Evolutionary conservation across 176 grass and related monocot genomes (phyloP), one percentile per base, ranked within the genome.

Genomic region (Leersia perrieri): DNA sequence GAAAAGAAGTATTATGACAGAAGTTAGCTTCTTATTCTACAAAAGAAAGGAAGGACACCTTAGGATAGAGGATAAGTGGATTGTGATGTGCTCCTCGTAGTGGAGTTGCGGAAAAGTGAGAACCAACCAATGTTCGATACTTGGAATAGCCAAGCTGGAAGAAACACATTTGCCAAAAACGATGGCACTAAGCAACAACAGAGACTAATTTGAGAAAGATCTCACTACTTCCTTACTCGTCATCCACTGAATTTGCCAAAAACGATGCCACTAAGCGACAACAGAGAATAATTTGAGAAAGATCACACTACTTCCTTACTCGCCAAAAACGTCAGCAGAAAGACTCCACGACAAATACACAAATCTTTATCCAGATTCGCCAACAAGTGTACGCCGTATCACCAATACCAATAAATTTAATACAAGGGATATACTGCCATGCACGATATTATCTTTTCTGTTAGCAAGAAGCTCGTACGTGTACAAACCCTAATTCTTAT

Each of bases 351-450:
- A 49, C 25, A 38, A 70, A 81, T 33, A 12, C 36, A 3, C 9
- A 31, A 31, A 72, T 16, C 60, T 29, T 66, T 3, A 36, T 10
- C 14, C 20, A 51, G 2, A 74, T 23, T 38, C 70, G 22, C n/a
- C 38, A 32, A 38, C 22, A 74, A 32, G 40, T 33, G 3, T 31
- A 62, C 3, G 18, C 63, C n/a, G n/a, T n/a, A n/a, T n/a, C n/a
- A n/a, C n/a, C n/a, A n/a, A n/a, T n/a, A n/a, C 27, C 64, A 76
- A 51, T 76, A 30, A 81, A 67, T 45, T 76, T 49, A 69, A 75
- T 9, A 30, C 30, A 69, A 51, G 16, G 16, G 47, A 4, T 22
- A 0, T 36, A 45, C 13, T 36, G 44, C 20, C 33, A 75, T 68
- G 11, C 35, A 20, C 35, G 41, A 8, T 1, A 1, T 63, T 0